These are phyloP conservation scores for Odonthalia washingtoniensis DNA, from an alignment of 31 red algal species.

Conservation along the genomic window DNA sequence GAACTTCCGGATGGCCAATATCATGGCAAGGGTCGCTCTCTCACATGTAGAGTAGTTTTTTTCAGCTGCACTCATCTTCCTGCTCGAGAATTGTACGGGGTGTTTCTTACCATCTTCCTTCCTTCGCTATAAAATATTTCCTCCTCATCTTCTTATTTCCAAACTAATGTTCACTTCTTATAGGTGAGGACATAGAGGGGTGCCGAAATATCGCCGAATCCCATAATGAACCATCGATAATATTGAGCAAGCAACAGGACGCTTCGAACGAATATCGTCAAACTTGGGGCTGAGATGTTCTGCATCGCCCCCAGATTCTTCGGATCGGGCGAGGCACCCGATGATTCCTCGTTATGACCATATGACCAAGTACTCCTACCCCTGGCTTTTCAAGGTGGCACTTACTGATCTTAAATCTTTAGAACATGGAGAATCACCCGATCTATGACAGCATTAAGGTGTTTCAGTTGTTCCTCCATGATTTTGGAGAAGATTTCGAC, in stretches of 20 bases:
- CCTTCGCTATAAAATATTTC: not conserved
- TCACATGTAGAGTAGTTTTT: slow-evolving; percentile 1
- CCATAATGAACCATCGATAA: slow-evolving; percentile 23
- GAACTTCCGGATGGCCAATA: slow-evolving; percentile 4
- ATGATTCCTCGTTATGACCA: not conserved
- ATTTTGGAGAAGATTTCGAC: not conserved
- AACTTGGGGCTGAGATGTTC: not conserved
- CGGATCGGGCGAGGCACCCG: not conserved
- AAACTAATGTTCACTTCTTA: not conserved
- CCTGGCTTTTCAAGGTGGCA: not conserved
- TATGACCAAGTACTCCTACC: not conserved
- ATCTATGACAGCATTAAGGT: not conserved
- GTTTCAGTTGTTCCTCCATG: not conserved
- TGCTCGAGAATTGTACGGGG: not conserved
- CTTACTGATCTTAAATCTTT: slow-evolving; percentile 7
- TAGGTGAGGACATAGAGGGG: not conserved
- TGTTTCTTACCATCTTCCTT: not conserved
- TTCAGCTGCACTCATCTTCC: slow-evolving; percentile 5
- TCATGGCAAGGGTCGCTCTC: not conserved
- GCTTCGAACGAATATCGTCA: not conserved
- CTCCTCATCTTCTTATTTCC: not conserved
- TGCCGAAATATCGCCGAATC: slow-evolving; percentile 9
- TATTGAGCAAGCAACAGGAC: slow-evolving; percentile 15
- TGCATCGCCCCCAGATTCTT: not conserved
- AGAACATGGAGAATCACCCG: not conserved